Evolutionary conservation across 164 flowering plant species (phyloP), one percentile per base, ranked within the genome.

Genomic region (Liriodendron chinense): DNA sequence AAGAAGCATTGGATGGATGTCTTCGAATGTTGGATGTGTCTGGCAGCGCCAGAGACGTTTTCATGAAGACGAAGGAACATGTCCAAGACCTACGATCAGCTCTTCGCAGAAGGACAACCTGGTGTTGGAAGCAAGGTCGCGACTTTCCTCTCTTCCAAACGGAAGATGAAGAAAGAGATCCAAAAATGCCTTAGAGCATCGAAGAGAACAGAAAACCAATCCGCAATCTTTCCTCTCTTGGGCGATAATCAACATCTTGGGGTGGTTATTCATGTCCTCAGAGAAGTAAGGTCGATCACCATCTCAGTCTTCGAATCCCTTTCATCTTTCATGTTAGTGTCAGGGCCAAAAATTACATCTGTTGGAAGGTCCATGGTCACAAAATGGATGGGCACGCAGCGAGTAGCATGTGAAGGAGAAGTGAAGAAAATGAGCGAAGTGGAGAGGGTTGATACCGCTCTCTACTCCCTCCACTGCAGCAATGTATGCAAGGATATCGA

Each of bases 21-120:
- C 79, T 87, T 7, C 80, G 80, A 49, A 76, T 82, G 64, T 65
- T 85, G 77, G 88, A 87, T 56, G 47, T 81, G 5, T 86, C 84
- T 49, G 71, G 75, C 56, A 57, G 64, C 13, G 69, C 78, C 7
- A 78, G 78, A 74, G 85, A 86, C 57, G 48, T 69, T 47, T 21
- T 82, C 70, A 9, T 50, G 49, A 78, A 76, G 26, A 74, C 78
- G 70, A 83, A 83, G 74, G 85, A 83, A 65, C n/a, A 68, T n/a
- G 68, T 70, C 4, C 84, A 74, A 25, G 86, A 74, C 25, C 74
- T 85, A 23, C 79, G 26, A n/a, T 48, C 71, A n/a, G 24, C 63
- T 65, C 71, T 86, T 8, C 85, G 87, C 7, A 81, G 91, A 74
- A 77, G 74, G 74, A 23, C 81, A 76, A 23, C 8, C 43, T 28